Base-by-base conservation (phyloP, 164 flowering plant genomes). In the Vitis labrusca region DNA sequence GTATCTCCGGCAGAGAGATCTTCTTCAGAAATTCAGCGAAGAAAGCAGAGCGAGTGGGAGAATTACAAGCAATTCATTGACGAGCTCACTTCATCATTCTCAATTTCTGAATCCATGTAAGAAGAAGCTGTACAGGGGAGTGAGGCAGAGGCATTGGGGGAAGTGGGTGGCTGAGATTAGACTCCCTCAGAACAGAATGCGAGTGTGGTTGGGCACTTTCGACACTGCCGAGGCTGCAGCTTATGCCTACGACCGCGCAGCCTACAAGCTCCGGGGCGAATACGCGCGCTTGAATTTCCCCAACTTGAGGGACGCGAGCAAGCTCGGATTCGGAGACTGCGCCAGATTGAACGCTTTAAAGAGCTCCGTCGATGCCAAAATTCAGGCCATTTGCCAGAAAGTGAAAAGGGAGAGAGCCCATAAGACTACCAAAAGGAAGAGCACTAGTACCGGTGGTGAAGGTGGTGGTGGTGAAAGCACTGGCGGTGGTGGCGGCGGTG, bases 161-260 rank as follows among this genome's bases (percentile, higher is more conserved):
- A 95, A 95, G 78, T 95, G 99, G 99, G 99, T 95, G 14, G 99
- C 99, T 6, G 98, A 95, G 73, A 95, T 95, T 10, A 81, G 99
- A 53, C 91, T 95, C 2, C 98, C 99, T 0, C 97, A 93, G 74
- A 95, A 89, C 75, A 79, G 98, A 68, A 85, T 83, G 83, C 77
- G 99, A 53, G 96, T 93, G 5, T 95, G 99, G 99, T 69, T 95
- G 50, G 99, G 98, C 1, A 95, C 99, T n/a, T 93, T 87, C 67
- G 92, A 90, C 12, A 76, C 93, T 0, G 91, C 99, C 1, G 98
- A 95, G 68, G 88, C 89, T 9, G 99, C 99, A 0, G 99, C 99
- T 7, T 91, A 85, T 64, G 99, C 98, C 10, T 95, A 95, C 61
- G 99, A 95, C 47, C 73, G 94, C 1, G 99, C 99, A 0, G 98